phyloP scores from a whole-genome alignment of 2,329 filamentous ascomycete species.

The Pseudopithomyces chartarum region DNA sequence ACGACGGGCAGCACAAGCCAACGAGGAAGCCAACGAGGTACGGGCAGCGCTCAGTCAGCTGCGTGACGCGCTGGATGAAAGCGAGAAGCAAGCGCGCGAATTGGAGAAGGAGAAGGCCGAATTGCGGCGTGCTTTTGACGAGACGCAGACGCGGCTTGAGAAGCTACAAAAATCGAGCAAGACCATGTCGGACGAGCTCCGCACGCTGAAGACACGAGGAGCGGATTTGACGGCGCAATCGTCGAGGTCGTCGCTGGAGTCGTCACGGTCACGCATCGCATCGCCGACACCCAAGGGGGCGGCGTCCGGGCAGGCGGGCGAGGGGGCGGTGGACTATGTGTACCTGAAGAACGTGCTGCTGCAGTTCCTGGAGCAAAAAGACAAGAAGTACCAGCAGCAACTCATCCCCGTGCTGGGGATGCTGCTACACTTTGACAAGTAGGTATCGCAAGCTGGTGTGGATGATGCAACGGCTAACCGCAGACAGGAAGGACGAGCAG shows the following conservation, averaged over 20 bases:
- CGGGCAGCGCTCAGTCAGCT: slow-evolving; percentile 77
- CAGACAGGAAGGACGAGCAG: slow-evolving; percentile 72
- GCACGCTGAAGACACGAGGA: slow-evolving; percentile 51
- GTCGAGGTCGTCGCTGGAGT: slow-evolving; percentile 64
- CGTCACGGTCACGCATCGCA: slow-evolving; percentile 50
- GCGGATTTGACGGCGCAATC: slow-evolving; percentile 56
- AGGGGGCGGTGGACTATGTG: slow-evolving; percentile 59
- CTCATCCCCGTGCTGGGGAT: slow-evolving; percentile 78
- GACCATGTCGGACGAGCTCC: slow-evolving; percentile 63
- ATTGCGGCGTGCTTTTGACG: slow-evolving; percentile 75
- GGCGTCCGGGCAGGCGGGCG: slow-evolving; percentile 28
- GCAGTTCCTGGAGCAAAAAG: slow-evolving; percentile 81
- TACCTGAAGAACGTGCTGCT: slow-evolving; percentile 83
- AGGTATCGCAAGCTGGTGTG: slow-evolving; percentile 42
- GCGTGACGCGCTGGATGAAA: slow-evolving; percentile 80
- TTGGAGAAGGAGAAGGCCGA: slow-evolving; percentile 82
- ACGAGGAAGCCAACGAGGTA: slow-evolving; percentile 75
- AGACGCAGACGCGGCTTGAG: slow-evolving; percentile 76
- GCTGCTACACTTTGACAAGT: slow-evolving; percentile 78
- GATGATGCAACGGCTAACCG: slow-evolving; percentile 22
- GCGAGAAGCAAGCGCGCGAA: slow-evolving; percentile 82
- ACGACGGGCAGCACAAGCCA: slow-evolving; percentile 68
- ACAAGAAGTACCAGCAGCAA: slow-evolving; percentile 75
- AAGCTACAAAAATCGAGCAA: slow-evolving; percentile 74
- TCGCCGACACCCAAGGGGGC: slow-evolving; percentile 53